phyloP scores from a whole-genome alignment of 192 early-diverging fungal genomes.

The Dissophora ornata region DNA sequence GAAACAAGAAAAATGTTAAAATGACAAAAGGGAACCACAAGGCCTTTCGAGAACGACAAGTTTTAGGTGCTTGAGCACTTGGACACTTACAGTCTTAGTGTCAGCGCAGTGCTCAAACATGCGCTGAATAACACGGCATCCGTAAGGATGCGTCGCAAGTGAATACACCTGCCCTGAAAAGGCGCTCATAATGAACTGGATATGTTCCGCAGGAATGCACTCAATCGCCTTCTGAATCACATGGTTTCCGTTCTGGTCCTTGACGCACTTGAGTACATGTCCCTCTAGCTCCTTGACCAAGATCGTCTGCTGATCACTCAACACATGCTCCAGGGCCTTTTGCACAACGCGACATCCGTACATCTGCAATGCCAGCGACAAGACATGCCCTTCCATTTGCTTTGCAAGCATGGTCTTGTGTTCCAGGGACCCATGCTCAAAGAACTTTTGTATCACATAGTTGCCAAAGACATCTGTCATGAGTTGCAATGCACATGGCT shows the following conservation, averaged over 20 bases:
- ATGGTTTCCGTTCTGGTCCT: constrained; percentile 99
- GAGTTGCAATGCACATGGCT: constrained; percentile 88
- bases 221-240: constrained; percentile 99
- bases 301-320: constrained; percentile 89
- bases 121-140: constrained; percentile 98
- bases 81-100: constrained; percentile 71
- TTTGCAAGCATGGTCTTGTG: constrained; percentile 94
- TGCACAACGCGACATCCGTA: constrained; percentile 99
- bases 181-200: constrained; percentile 96
- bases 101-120: constrained; percentile 99
- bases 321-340: constrained; percentile 95
- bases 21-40: not conserved
- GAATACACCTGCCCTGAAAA: constrained; percentile 97
- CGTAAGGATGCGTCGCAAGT: constrained; percentile 97
- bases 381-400: constrained; percentile 96
- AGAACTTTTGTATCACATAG: constrained; percentile 99
- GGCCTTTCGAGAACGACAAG: no score
- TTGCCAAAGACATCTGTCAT: constrained; percentile 99
- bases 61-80: no score
- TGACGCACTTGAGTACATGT: constrained; percentile 97
- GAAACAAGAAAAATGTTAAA: not conserved
- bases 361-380: constrained; percentile 98
- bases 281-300: constrained; percentile 95
- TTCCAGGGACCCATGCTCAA: constrained; percentile 95
- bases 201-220: constrained; percentile 91